Conservation (phyloP, 2,329 filamentous ascomycete species). For the Verticillium longisporum region DNA sequence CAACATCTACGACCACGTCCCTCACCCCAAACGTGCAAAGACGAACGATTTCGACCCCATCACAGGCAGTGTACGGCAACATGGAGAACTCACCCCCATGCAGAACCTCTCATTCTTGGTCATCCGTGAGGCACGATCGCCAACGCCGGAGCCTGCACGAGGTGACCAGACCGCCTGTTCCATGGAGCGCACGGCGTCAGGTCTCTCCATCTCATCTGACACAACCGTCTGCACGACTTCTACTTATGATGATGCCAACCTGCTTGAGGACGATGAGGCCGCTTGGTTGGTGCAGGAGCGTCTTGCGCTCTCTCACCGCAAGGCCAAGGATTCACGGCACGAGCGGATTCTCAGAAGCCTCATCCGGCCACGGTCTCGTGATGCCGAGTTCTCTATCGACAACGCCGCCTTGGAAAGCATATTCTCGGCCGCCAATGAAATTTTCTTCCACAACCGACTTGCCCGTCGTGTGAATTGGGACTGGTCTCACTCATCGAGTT, state of each 20-base stretch:
- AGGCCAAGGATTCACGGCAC: slow-evolving; percentile 42
- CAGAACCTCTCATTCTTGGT: slow-evolving; percentile 29
- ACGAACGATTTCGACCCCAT: background rate
- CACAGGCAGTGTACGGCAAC: background rate
- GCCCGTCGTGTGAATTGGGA: slow-evolving; percentile 54
- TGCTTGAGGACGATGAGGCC: slow-evolving; percentile 39
- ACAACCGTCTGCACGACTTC: slow-evolving; percentile 19
- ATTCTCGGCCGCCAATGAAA: slow-evolving; percentile 53
- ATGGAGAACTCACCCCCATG: slow-evolving; percentile 19
- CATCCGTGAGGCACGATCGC: slow-evolving; percentile 26
- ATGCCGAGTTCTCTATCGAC: slow-evolving; percentile 46
- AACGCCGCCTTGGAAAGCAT: slow-evolving; percentile 50
- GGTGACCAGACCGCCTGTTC: slow-evolving; percentile 14
- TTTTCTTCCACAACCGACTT: slow-evolving; percentile 54
- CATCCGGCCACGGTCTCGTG: slow-evolving; percentile 41
- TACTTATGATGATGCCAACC: slow-evolving; percentile 22
- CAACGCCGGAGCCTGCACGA: slow-evolving; percentile 9
- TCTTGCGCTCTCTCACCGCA: slow-evolving; percentile 35
- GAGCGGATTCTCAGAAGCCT: slow-evolving; percentile 52
- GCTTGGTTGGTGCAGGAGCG: slow-evolving; percentile 41
- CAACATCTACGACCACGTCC: slow-evolving; percentile 17
- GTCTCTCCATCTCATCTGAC: slow-evolving; percentile 39
- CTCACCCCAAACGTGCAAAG: slow-evolving; percentile 6
- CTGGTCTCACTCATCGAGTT: slow-evolving; percentile 46
- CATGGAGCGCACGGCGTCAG: slow-evolving; percentile 44